These are phyloP conservation scores for Toxicodendron radicans DNA, from an alignment of 345 rosid genomes.

Conservation along the genomic window DNA sequence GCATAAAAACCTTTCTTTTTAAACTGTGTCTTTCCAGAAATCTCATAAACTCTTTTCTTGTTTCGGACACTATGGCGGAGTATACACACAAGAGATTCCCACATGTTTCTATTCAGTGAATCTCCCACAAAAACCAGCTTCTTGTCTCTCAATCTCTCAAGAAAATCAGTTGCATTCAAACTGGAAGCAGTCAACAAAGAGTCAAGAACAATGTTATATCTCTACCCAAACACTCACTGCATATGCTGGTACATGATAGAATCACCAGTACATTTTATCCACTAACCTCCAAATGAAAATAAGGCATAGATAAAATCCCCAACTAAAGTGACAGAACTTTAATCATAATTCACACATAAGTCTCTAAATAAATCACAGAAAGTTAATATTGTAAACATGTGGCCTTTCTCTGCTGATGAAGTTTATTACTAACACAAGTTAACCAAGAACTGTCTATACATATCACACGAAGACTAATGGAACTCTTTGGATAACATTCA, in stretches of 20 bases:
- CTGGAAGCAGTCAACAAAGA: slow-evolving; percentile 30
- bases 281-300: neutral
- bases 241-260: neutral
- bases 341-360: neutral
- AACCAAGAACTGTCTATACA: neutral
- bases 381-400: neutral
- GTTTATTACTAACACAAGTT: neutral
- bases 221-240: neutral
- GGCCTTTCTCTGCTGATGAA: neutral
- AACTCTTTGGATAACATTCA: neutral
- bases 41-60: slow-evolving; percentile 73
- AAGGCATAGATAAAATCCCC: neutral
- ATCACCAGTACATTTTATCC: neutral
- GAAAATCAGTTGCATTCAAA: slow-evolving; percentile 79
- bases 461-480: neutral
- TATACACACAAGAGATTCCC: slow-evolving; percentile 91
- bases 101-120: slow-evolving; percentile 87
- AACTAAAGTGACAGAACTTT: neutral
- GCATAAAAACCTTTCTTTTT: slow-evolving; percentile 85
- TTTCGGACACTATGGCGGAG: slow-evolving; percentile 59
- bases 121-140: slow-evolving; percentile 87
- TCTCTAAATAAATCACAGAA: neutral
- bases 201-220: neutral
- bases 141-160: slow-evolving; percentile 75
- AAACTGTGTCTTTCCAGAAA: slow-evolving; percentile 70